Evolutionary conservation across 768 basidiomycete genomes (phyloP).

Genomic region (Chalciporus sphaerocephalus): DNA sequence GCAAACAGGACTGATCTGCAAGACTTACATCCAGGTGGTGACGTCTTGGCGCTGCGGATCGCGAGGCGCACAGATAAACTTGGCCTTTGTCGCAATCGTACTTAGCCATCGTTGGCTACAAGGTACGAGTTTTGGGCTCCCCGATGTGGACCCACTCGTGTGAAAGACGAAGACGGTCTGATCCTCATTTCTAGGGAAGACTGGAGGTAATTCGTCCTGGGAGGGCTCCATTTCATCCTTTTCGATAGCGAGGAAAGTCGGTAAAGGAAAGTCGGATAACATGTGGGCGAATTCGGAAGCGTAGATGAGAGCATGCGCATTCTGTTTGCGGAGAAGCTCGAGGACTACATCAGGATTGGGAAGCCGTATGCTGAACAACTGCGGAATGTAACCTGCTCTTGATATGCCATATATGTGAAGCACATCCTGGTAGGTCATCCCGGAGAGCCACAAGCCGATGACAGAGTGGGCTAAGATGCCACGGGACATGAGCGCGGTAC

Average conservation of each 20-base stretch:
- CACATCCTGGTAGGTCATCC: slow-evolving; percentile 67
- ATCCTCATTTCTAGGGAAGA: slow-evolving; percentile 33
- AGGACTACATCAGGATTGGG: slow-evolving; percentile 68
- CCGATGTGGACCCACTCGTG: slow-evolving; percentile 81
- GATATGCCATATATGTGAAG: slow-evolving; percentile 73
- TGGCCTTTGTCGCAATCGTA: slow-evolving; percentile 57
- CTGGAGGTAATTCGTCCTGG: slow-evolving; percentile 40
- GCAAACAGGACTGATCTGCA: slow-evolving; percentile 14
- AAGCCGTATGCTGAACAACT: slow-evolving; percentile 73
- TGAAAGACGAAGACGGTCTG: slow-evolving; percentile 69
- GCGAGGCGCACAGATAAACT: slow-evolving; percentile 45
- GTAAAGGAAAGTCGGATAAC: slow-evolving; percentile 45
- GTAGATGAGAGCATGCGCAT: slow-evolving; percentile 60
- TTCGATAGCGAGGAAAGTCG: slow-evolving; percentile 43
- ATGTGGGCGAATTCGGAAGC: slow-evolving; percentile 51
- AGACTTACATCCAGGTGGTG: slow-evolving; percentile 65
- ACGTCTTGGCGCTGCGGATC: slow-evolving; percentile 59
- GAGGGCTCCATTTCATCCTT: slow-evolving; percentile 36
- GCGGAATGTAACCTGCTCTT: slow-evolving; percentile 73
- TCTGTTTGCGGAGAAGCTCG: slow-evolving; percentile 60
- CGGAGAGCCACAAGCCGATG: slow-evolving; percentile 71
- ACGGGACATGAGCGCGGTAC: slow-evolving; percentile 40
- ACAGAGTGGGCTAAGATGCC: slow-evolving; percentile 54
- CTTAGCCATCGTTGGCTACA: slow-evolving; percentile 66
- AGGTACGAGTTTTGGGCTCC: slow-evolving; percentile 74